Percentiles rank a stretch among this genome's conserved stretches.
phyloP scores from a whole-genome alignment of 2,329 filamentous ascomycete genomes.

The Aspergillus sp. region DNA sequence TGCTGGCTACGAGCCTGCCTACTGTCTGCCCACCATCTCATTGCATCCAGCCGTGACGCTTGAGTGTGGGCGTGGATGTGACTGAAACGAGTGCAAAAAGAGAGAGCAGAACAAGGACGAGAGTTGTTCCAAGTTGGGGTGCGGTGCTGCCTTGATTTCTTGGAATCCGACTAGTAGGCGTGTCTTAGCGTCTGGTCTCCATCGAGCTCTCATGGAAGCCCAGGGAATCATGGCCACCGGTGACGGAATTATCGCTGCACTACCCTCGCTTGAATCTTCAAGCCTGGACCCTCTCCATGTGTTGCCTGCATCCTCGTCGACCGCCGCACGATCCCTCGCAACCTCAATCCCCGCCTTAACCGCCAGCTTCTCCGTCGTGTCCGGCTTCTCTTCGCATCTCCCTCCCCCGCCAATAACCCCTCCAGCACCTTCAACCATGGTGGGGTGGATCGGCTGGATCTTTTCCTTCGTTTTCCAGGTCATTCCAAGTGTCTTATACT shows the following conservation, averaged over 20 bases:
- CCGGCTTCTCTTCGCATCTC: conserved; percentile 24
- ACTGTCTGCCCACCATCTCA: background rate
- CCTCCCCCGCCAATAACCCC: conserved; percentile 33
- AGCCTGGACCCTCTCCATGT: conserved; percentile 15
- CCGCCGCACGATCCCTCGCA: conserved; percentile 14
- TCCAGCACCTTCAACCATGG: conserved; percentile 39
- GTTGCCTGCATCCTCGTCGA: conserved; percentile 23
- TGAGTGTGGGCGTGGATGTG: background rate
- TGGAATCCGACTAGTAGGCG: background rate
- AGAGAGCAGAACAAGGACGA: background rate
- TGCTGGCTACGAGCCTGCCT: conserved; percentile 10
- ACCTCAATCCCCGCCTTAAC: conserved; percentile 23
- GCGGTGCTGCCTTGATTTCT: background rate
- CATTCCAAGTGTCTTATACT: conserved; percentile 67
- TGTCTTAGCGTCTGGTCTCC: conserved; percentile 17
- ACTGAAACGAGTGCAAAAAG: background rate
- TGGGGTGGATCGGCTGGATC: conserved; percentile 51
- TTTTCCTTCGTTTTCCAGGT: conserved; percentile 54
- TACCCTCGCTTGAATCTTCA: conserved; percentile 11
- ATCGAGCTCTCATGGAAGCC: conserved; percentile 13
- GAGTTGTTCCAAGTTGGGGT: background rate
- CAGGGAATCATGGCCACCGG: conserved; percentile 17
- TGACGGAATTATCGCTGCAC: conserved; percentile 14
- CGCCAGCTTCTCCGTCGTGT: conserved; percentile 20
- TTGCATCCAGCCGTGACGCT: background rate